A percentile compares a stretch with the other conserved stretches of the same genome.
These are phyloP conservation scores for Phytophthora pinifolia DNA, from an alignment of 352 stramenopile genomes.

Conservation along the genomic window DNA sequence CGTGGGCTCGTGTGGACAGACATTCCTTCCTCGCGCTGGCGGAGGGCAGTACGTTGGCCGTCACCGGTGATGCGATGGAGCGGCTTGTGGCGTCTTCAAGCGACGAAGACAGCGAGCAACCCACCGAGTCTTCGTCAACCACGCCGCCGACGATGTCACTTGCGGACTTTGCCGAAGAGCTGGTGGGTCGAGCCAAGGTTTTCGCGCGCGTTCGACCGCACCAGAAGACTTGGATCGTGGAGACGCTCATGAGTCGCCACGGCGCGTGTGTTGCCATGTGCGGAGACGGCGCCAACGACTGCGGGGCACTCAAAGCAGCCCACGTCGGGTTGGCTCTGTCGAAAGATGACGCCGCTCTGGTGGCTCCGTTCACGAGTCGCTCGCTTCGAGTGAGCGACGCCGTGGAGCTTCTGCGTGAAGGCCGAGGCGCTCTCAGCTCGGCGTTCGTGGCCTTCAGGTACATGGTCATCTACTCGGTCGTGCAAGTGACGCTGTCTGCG, in stretches of 20 bases:
- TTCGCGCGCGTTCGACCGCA: conserved; percentile 74
- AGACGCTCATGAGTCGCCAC: conserved; percentile 55
- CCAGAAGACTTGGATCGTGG: conserved; percentile 81
- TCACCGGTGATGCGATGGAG: conserved; percentile 66
- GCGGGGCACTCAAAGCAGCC: conserved; percentile 89
- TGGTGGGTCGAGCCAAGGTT: conserved; percentile 62
- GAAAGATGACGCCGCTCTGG: conserved; percentile 85
- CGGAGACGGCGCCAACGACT: conserved; percentile 86
- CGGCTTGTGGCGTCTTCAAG: conserved; percentile 32
- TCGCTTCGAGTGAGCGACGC: conserved; percentile 85
- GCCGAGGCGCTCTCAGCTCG: conserved; percentile 87
- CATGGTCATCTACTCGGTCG: conserved; percentile 92
- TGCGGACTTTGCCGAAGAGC: conserved; percentile 47
- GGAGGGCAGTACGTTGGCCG: conserved; percentile 62
- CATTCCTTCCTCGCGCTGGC: conserved; percentile 52
- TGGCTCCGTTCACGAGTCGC: conserved; percentile 91
- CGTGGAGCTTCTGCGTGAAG: conserved; percentile 84
- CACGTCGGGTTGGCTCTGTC: conserved; percentile 90
- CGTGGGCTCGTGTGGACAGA: conserved; percentile 44
- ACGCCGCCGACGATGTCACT: conserved; percentile 12
- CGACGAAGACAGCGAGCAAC: conserved; percentile 19
- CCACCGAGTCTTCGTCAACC: not conserved
- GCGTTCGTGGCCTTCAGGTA: conserved; percentile 91
- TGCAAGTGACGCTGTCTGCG: conserved; percentile 75
- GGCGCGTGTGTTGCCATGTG: conserved; percentile 69